Evolutionary conservation across 768 basidiomycete genomes (phyloP), one percentile per base, ranked within the genome.

Genomic region (Phanerochaete sordida): DNA sequence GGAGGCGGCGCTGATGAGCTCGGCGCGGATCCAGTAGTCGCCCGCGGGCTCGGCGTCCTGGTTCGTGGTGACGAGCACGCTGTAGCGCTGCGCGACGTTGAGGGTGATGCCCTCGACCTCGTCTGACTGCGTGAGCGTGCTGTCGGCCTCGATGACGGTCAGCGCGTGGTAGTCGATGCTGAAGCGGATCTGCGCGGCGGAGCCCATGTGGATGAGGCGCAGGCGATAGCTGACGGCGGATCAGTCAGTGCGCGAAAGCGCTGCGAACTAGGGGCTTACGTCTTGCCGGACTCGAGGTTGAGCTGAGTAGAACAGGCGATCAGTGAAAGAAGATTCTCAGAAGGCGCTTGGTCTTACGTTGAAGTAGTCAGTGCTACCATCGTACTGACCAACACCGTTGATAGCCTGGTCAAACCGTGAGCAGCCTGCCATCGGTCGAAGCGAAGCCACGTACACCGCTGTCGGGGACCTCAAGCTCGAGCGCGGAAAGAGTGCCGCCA

Each of bases 71-170:
- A 83, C 65, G 43, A 83, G 71, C 31, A 79, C 81, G 19, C 75
- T 77, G 65, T 81, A 81, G 45, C 82, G 75, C 70, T 83, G 81
- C 1, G 80, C 81, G 45, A 81, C 72, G 26, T 73, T 73, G 57
- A 83, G 54, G 3, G 70, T 69, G 58, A 83, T 65, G 15, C 75
- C 72, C 19, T 75, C 64, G 9, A 81, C 80, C 11, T 61, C 45
- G 46, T 71, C 72, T 0, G 80, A 78, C n/a, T 68, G 60, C 46
- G 83, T 68, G 26, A 72, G 69, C 3, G 73, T 79, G 26, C 81
- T 81, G 50, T 83, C 82, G 3, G 76, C 79, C 57, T 81, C 81
- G 57, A 82, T 70, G 51, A 83, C 73, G 3, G 75, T 74, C 33
- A 83, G 75, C 1, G 72, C 67, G 60, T 83, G 83, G 11, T 61